A percentile compares a stretch with the other conserved stretches of the same genome.
Conservation (phyloP, 352 stramenopile species). For the Pythium angustatum region DNA sequence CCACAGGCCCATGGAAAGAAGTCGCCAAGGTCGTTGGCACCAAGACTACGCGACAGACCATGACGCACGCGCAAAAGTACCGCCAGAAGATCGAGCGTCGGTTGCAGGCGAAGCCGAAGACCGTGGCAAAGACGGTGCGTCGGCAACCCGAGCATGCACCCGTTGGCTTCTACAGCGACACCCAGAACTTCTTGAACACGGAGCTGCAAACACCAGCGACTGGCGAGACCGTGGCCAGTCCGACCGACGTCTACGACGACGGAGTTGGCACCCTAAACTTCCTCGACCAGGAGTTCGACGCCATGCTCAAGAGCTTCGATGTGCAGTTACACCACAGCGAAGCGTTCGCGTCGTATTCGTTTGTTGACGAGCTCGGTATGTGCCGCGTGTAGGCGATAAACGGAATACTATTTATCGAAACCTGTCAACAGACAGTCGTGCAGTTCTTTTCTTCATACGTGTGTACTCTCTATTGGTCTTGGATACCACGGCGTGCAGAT, state of each 20-base stretch:
- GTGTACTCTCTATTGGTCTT: no score
- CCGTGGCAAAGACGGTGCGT: background rate
- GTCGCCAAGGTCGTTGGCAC: slow-evolving; percentile 69
- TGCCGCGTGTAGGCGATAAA: background rate
- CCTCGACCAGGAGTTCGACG: background rate
- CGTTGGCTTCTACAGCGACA: no score
- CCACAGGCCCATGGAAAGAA: slow-evolving; percentile 61
- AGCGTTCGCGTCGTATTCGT: background rate
- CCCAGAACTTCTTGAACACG: background rate
- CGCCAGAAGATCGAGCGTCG: slow-evolving; percentile 48
- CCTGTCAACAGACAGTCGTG: no score
- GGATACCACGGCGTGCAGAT: no score
- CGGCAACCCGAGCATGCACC: no score
- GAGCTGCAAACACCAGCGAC: background rate
- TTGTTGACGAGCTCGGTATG: background rate
- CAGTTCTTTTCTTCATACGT: no score
- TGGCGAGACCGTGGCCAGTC: background rate
- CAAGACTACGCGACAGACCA: slow-evolving; percentile 81
- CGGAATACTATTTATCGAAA: no score
- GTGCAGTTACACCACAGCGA: background rate
- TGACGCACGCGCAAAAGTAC: slow-evolving; percentile 61
- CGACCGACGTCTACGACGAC: background rate
- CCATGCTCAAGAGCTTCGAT: background rate
- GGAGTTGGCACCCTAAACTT: background rate
- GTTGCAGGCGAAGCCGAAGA: slow-evolving; percentile 40